These are phyloP conservation scores for Diaporthe capsici DNA, from an alignment of 2,329 filamentous ascomycete species.

Conservation along the genomic window DNA sequence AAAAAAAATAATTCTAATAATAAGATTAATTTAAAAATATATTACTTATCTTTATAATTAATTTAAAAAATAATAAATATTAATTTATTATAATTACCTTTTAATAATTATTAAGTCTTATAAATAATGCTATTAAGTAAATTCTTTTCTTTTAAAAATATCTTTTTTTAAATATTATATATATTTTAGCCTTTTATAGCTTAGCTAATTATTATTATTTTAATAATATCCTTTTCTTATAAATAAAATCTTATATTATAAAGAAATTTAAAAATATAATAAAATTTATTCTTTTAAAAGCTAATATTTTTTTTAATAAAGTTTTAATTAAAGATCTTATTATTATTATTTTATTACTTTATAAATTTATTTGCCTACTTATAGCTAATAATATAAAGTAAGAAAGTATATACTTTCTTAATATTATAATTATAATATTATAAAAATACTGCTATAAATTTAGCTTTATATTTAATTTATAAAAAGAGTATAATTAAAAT, in stretches of 20 bases:
- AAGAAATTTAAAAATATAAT: background rate
- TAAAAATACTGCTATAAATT: background rate
- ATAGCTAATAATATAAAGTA: background rate
- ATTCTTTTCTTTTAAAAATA: fast-evolving
- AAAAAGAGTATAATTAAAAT: fast-evolving
- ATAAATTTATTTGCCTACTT: background rate
- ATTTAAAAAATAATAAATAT: background rate
- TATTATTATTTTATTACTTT: background rate
- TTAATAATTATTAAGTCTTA: background rate
- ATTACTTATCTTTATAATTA: background rate
- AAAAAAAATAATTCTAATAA: background rate
- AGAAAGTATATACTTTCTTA: background rate
- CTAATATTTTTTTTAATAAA: background rate
- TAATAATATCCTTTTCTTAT: background rate
- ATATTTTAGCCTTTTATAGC: background rate
- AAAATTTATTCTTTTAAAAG: background rate
- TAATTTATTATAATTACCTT: background rate
- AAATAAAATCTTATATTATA: background rate
- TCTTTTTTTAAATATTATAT: background rate
- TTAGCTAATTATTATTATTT: background rate
- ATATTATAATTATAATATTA: background rate
- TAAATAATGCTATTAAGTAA: background rate
- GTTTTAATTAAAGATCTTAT: background rate
- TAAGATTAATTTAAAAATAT: background rate
- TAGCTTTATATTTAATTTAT: background rate